Conservation (phyloP, 2,329 filamentous ascomycete genomes). For the Chrysoporthe puriensis region DNA sequence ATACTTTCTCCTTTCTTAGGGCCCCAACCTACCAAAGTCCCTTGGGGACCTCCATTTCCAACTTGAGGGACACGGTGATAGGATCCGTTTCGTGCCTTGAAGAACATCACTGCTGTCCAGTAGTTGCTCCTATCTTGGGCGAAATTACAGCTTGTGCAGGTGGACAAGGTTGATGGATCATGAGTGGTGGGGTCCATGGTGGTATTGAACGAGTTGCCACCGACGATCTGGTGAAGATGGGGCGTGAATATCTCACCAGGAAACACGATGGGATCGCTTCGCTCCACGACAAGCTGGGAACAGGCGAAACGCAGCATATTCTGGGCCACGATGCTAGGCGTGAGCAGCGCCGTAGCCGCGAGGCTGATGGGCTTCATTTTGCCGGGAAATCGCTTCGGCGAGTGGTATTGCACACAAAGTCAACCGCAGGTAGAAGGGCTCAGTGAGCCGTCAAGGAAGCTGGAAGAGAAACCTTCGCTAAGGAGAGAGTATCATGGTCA, state of each 20-base stretch:
- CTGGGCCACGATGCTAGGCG: slow-evolving; percentile 37
- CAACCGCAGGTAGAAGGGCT: background rate
- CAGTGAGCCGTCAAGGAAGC: background rate
- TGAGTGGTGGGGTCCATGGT: slow-evolving; percentile 45
- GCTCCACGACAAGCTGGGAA: slow-evolving; percentile 52
- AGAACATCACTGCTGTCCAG: slow-evolving; percentile 53
- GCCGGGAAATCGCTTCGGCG: background rate
- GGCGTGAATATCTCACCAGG: slow-evolving; percentile 49
- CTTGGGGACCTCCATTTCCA: slow-evolving; percentile 50
- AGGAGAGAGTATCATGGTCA: background rate
- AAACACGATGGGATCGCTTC: slow-evolving; percentile 50
- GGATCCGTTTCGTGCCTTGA: slow-evolving; percentile 47
- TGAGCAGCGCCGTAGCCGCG: slow-evolving; percentile 36
- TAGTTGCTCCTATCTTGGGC: slow-evolving; percentile 51
- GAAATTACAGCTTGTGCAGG: slow-evolving; percentile 50
- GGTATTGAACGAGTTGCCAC: slow-evolving; percentile 50
- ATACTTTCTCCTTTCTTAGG: background rate
- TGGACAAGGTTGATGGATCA: slow-evolving; percentile 42
- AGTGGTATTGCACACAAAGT: background rate
- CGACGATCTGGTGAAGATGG: slow-evolving; percentile 52
- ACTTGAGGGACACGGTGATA: slow-evolving; percentile 49
- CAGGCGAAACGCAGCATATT: slow-evolving; percentile 53
- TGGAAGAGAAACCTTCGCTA: background rate
- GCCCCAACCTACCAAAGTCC: slow-evolving; percentile 40
- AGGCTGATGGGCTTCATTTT: slow-evolving; percentile 37